Base-by-base conservation (phyloP, 2,329 filamentous ascomycete genomes). In the Alternaria alternata region DNA sequence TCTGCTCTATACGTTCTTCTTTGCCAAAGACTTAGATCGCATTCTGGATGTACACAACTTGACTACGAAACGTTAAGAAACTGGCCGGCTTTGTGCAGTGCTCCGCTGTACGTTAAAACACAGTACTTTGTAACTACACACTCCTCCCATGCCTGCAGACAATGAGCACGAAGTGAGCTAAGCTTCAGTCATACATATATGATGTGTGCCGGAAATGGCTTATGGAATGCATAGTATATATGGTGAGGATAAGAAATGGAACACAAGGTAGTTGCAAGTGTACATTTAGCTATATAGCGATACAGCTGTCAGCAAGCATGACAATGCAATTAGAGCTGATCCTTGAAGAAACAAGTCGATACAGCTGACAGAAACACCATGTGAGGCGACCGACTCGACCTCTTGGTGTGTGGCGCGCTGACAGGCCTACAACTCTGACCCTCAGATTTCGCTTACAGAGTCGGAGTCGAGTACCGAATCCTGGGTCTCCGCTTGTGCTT, bases 391-490 rank as follows among this genome's bases (percentile, higher is more conserved):
- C 4, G 9, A 42, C 39, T 16, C 9, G 9, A 16, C 9, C 4
- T 24, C 3, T 14, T 24, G 20, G 39, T 16, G 3, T 42, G 39
- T 6, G 5, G 18, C 20, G 18, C 11, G 20, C 18, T 3, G 24
- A 47, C 16, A 14, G 5, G 14, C 32, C 36, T 24, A 9, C 14
- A 16, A 36, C 14, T 49, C 32, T 7, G 7, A 24, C 20, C 8
- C 46, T 49, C 30, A 12, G 22, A 38, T 38, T 16, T 49, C 46
- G 18, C 12, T 20, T 32, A 26, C 28, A 22, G 16, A 20, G 11
- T 38, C 32, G 22, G 20, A 22, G 7, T 22, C 41, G 11, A 62
- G 20, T 4, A 28, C 47, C 12, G 59, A 59, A 14, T 56, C 46
- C 30, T 47, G 32, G 20, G 32, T 36, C 28, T 44, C 39, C 24